Conservation (phyloP, 2,329 filamentous ascomycete species). For the Colletotrichum brevisporum region DNA sequence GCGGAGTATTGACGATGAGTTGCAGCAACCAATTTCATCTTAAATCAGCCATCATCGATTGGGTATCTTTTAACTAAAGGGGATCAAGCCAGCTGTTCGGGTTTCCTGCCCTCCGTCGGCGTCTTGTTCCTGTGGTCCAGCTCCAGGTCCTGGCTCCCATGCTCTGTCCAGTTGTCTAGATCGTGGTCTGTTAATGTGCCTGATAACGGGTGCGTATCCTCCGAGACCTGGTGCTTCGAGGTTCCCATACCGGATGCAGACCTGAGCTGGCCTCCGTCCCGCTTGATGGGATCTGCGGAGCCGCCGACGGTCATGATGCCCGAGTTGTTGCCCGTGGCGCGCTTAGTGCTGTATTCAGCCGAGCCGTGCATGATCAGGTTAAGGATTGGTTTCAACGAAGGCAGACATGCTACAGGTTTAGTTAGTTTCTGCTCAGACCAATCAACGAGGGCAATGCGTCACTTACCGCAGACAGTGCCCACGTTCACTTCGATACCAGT, state of each 20-base stretch:
- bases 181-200: not conserved
- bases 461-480: constrained; percentile 42
- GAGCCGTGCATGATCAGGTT: constrained; percentile 1
- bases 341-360: not conserved
- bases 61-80: no score
- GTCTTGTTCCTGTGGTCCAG: not conserved
- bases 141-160: not conserved
- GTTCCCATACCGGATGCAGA: constrained; percentile 4
- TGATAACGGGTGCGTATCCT: constrained; percentile 1
- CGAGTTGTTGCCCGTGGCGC: not conserved
- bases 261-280: not conserved
- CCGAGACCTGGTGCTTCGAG: not conserved
- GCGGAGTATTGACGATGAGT: not conserved
- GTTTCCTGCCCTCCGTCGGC: not conserved
- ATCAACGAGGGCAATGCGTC: no score
- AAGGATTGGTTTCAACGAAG: constrained; percentile 9
- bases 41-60: no score
- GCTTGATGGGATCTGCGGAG: not conserved
- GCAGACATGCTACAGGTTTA: not conserved
- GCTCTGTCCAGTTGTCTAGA: not conserved
- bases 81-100: not conserved
- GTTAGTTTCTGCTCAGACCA: not conserved
- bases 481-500: constrained; percentile 44
- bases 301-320: constrained; percentile 4
- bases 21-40: not conserved